Conservation (phyloP, 805 yeast species). For the Starmerella roubikii region DNA sequence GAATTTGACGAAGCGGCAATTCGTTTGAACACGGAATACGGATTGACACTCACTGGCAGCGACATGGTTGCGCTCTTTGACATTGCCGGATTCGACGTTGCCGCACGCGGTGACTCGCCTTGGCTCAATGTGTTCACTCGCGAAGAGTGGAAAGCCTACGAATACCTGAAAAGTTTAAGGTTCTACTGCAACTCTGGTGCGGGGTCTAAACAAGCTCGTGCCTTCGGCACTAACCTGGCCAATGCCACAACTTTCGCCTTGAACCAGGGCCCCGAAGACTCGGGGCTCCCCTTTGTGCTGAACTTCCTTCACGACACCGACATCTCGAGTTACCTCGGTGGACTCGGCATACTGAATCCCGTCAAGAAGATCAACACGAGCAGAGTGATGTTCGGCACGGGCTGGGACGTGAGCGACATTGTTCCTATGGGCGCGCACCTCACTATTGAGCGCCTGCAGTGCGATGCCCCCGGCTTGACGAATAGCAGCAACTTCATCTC, state of each 20-base stretch:
- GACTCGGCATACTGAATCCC: conserved; percentile 35
- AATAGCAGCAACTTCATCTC: conserved; percentile 8
- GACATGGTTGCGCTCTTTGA: conserved; percentile 33
- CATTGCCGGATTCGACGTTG: conserved; percentile 39
- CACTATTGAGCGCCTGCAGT: conserved; percentile 37
- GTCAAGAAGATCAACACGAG: conserved; percentile 32
- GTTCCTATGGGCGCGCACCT: conserved; percentile 48
- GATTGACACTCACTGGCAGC: conserved; percentile 28
- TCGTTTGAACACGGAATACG: conserved; percentile 27
- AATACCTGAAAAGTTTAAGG: conserved; percentile 32
- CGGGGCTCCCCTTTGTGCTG: conserved; percentile 29
- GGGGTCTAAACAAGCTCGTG: conserved; percentile 32
- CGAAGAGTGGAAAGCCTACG: conserved; percentile 35
- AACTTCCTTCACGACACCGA: conserved; percentile 47
- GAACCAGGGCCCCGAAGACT: conserved; percentile 28
- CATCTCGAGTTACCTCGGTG: conserved; percentile 36
- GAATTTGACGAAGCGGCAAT: conserved; percentile 21
- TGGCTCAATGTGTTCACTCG: conserved; percentile 34
- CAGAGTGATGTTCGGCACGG: conserved; percentile 34
- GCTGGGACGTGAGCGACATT: conserved; percentile 35
- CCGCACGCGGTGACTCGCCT: conserved; percentile 35
- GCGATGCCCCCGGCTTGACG: conserved; percentile 22
- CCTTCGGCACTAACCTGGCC: conserved; percentile 35
- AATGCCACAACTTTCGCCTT: conserved; percentile 37
- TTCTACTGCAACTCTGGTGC: conserved; percentile 38